Evolutionary conservation across 805 yeast genomes (phyloP).

Genomic region (Candida corydali): DNA sequence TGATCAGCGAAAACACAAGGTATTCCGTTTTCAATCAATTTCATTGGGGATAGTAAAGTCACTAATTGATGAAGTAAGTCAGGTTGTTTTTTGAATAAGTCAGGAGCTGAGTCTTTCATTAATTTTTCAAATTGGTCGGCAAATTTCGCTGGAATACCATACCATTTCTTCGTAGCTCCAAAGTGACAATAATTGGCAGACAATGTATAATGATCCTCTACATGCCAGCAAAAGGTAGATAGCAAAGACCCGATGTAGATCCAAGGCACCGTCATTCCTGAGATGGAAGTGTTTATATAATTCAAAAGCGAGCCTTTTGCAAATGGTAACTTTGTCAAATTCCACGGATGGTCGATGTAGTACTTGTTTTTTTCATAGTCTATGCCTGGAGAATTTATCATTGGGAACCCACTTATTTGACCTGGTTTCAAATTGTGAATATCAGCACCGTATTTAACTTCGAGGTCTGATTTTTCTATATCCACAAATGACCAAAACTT

Average conservation of each 20-base stretch:
- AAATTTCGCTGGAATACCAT: constrained; percentile 72
- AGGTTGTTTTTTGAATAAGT: constrained; percentile 77
- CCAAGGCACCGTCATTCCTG: constrained; percentile 97
- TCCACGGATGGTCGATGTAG: constrained; percentile 66
- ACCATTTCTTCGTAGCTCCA: constrained; percentile 92
- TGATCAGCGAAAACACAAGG: constrained; percentile 59
- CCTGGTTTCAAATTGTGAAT: constrained; percentile 65
- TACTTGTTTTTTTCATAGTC: constrained; percentile 15
- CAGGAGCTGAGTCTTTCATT: constrained; percentile 70
- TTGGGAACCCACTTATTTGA: constrained; percentile 74
- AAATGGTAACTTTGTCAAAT: constrained; percentile 68
- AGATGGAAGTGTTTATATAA: constrained; percentile 60
- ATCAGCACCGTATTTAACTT: constrained; percentile 82
- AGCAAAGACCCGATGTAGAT: constrained; percentile 84
- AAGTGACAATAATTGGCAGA: constrained; percentile 90
- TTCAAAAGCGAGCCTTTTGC: constrained; percentile 66
- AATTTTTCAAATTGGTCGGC: constrained; percentile 62
- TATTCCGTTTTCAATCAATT: constrained; percentile 41
- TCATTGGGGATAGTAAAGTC: constrained; percentile 71
- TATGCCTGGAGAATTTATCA: constrained; percentile 23
- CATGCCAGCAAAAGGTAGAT: constrained; percentile 95
- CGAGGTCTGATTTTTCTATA: constrained; percentile 40
- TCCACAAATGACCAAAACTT: constrained; percentile 62
- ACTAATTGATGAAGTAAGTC: constrained; percentile 84
- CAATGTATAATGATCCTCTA: constrained; percentile 88